Conservation (phyloP, 441 rosid species). For the Breynia disticha region DNA sequence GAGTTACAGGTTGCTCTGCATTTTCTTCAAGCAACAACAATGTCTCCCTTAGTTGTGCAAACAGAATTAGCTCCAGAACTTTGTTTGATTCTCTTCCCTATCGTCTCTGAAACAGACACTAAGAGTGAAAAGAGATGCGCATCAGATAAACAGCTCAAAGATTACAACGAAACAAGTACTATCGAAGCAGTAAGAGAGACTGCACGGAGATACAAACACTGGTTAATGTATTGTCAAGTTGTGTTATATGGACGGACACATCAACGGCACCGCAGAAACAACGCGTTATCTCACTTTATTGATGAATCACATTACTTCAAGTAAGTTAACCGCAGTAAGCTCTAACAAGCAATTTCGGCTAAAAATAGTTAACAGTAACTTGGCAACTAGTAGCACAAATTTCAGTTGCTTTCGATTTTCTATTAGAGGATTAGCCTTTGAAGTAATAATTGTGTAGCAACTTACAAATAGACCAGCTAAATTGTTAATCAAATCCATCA, state of each 20-base stretch:
- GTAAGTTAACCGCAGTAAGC: constrained; percentile 21
- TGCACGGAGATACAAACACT: constrained; percentile 54
- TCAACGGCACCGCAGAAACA: constrained; percentile 20
- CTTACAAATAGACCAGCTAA: background rate
- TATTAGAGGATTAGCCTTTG: background rate
- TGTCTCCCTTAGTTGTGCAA: constrained; percentile 45
- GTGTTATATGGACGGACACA: constrained; percentile 44
- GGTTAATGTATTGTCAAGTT: constrained; percentile 67
- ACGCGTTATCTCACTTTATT: constrained; percentile 11
- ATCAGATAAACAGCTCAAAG: constrained; percentile 7
- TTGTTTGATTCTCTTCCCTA: constrained; percentile 38
- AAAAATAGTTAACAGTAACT: background rate
- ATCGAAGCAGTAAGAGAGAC: constrained; percentile 35
- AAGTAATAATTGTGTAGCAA: no score
- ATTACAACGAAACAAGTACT: constrained; percentile 8
- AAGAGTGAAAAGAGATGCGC: constrained; percentile 5
- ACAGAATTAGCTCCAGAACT: constrained; percentile 43
- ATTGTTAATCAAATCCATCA: background rate
- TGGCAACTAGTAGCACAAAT: constrained; percentile 1
- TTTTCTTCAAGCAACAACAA: constrained; percentile 63
- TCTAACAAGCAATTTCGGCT: background rate
- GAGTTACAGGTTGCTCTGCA: constrained; percentile 69
- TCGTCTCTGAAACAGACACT: constrained; percentile 7
- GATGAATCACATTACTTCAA: constrained; percentile 14
- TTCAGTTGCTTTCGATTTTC: background rate